phyloP scores from a whole-genome alignment of 495 filamentous ascomycete genomes.

The Xylaria grammica region DNA sequence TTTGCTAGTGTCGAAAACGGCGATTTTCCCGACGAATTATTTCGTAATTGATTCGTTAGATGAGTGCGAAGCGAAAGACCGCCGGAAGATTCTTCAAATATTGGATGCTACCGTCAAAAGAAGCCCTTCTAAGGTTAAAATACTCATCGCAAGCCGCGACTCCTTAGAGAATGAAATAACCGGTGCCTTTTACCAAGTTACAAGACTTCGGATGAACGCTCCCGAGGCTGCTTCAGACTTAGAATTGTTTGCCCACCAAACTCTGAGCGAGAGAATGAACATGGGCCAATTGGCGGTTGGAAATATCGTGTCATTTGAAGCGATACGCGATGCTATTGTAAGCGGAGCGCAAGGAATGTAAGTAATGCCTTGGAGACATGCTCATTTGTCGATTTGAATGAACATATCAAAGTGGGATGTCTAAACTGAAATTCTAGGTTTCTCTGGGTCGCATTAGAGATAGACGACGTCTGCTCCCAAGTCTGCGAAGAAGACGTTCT shows the following conservation, averaged over 20 bases:
- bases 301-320: neutral
- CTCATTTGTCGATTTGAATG: neutral
- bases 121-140: neutral
- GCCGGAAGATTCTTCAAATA: neutral
- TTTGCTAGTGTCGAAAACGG: neutral
- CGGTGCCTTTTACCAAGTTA: neutral
- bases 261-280: neutral
- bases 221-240: conserved; percentile 1
- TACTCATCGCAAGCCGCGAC: neutral
- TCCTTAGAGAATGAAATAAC: neutral
- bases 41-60: neutral
- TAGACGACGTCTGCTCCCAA: conserved; percentile 2
- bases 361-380: neutral
- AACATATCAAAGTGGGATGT: neutral
- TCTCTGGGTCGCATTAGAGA: conserved; percentile 5
- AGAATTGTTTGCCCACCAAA: neutral
- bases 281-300: conserved; percentile 1
- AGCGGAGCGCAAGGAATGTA: conserved; percentile 5
- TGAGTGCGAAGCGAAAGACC: neutral
- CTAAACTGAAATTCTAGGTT: neutral
- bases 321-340: neutral
- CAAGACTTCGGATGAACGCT: conserved; percentile 1
- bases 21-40: neutral
- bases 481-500: conserved; percentile 4
- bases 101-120: neutral